Conservation (phyloP, 2,329 filamentous ascomycete genomes). For the Colletotrichum higginsianum region DNA sequence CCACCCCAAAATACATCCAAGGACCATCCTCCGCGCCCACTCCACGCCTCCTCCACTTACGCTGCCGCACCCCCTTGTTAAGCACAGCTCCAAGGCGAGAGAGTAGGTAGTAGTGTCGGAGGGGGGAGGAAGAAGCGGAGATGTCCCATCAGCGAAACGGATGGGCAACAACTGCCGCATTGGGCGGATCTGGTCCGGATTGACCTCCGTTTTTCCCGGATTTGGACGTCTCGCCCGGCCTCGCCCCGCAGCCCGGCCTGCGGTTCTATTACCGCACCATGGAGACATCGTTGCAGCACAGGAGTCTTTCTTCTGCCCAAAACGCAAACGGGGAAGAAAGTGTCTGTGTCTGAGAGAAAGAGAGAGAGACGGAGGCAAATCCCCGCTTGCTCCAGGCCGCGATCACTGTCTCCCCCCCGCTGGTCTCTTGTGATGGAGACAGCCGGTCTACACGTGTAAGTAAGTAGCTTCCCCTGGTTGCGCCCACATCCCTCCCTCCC, state of each 20-base stretch:
- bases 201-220: slow-evolving; percentile 30
- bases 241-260: slow-evolving; percentile 12
- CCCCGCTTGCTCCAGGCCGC: slow-evolving; percentile 12
- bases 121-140: too few species aligned
- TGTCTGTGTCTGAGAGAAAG: too few species aligned
- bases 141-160: background rate
- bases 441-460: background rate
- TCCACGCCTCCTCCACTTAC: background rate
- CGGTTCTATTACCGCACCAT: slow-evolving; percentile 24
- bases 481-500: background rate
- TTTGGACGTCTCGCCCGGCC: slow-evolving; percentile 32
- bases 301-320: background rate
- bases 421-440: background rate
- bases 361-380: background rate
- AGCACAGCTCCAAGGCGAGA: background rate
- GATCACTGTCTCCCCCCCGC: too few species aligned
- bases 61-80: slow-evolving; percentile 7
- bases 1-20: background rate
- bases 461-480: background rate
- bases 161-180: slow-evolving; percentile 20
- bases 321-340: background rate
- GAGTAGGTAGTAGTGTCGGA: too few species aligned
- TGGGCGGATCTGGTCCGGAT: slow-evolving; percentile 37
- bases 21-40: slow-evolving; percentile 5
- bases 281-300: slow-evolving; percentile 29